These are phyloP conservation scores for Tilletia walkeri DNA, from an alignment of 1,284 basidiomycete genomes.

Conservation along the genomic window DNA sequence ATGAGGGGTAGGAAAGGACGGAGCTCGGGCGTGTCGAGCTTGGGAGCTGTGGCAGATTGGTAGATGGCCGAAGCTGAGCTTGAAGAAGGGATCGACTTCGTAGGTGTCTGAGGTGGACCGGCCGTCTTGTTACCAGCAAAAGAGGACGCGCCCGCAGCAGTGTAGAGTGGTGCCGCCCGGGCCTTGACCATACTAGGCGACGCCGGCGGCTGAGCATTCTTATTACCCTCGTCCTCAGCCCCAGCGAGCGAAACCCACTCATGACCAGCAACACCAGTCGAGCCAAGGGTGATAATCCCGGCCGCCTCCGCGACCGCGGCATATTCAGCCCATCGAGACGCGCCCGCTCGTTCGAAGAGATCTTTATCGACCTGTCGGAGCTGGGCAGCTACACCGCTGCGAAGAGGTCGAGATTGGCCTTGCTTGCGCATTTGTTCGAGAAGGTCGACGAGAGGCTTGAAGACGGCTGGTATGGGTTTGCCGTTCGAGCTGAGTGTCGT, in stretches of 20 bases:
- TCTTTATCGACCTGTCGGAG: constrained; percentile 29
- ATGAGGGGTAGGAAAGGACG: constrained; percentile 34
- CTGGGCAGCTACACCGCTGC: constrained; percentile 33
- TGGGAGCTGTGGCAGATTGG: constrained; percentile 18
- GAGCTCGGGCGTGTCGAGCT: constrained; percentile 14
- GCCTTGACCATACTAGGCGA: background rate
- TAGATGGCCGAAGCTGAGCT: too few species aligned
- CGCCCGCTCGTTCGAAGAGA: constrained; percentile 40
- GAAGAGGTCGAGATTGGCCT: constrained; percentile 36
- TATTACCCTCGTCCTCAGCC: background rate
- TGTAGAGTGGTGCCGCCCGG: background rate
- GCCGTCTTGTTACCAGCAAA: background rate
- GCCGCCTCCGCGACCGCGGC: constrained; percentile 43
- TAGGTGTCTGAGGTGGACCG: constrained; percentile 12
- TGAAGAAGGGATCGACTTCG: constrained; percentile 13
- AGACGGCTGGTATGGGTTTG: constrained; percentile 24
- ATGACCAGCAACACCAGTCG: constrained; percentile 28
- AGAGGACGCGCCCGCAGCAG: background rate
- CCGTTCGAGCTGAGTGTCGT: background rate
- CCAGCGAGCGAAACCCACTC: constrained; percentile 43
- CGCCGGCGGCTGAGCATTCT: background rate
- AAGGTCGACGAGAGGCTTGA: constrained; percentile 36
- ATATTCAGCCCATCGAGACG: constrained; percentile 42
- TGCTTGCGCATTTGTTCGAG: constrained; percentile 38
- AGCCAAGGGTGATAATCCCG: constrained; percentile 39